Base-by-base conservation (phyloP, 1,139 yeast genomes). In the Lipomyces yarrowii region DNA sequence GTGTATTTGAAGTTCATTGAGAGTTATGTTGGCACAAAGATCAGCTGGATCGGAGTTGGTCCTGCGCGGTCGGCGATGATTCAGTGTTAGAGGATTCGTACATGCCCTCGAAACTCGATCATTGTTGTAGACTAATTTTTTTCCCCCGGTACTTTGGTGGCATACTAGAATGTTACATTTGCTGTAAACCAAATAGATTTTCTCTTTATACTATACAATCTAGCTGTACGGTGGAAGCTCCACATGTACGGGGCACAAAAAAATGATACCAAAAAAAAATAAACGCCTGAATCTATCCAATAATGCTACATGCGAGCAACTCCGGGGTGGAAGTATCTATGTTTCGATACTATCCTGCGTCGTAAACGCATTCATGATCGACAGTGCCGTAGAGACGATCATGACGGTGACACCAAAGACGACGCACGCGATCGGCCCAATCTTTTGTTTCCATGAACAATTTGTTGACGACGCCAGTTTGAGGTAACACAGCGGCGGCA, bases 11-110 rank as follows among this genome's bases (percentile, higher is more conserved):
- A 84, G 73, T 94, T 80, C 77, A 92, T 94, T 76, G 99, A 93
- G 80, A 88, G 91, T 70, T 92, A 83, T 76, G 82, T 92, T 71
- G 83, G 84, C 57, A 96, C 91, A 67, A 97, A 97, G 67, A 84
- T 94, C 72, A 90, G 89, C 79, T 94, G 98, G 98, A 94, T 94
- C 71, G 99, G 99, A 77, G 96, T 97, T 67, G 99, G 99, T 70
- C 98, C 99, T 70, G 96, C 92, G 63, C 90, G 99, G 82, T 96
- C 62, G 7, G 63, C 69, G 23, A 65, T 67, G 69, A 64, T 67
- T 42, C 56, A 52, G 33, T 52, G 48, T 18, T 46, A 57, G 37
- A 42, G n/a, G 26, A 18, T 6, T n/a, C 2, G 15, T n/a, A 26
- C 15, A n/a, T 21, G 8, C 8, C 7, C 37, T 32, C 21, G 32